A percentile compares a stretch with the other conserved stretches of the same genome.
Evolutionary conservation across 1,284 basidiomycete genomes (phyloP).

Genomic region (Cerrena zonata): DNA sequence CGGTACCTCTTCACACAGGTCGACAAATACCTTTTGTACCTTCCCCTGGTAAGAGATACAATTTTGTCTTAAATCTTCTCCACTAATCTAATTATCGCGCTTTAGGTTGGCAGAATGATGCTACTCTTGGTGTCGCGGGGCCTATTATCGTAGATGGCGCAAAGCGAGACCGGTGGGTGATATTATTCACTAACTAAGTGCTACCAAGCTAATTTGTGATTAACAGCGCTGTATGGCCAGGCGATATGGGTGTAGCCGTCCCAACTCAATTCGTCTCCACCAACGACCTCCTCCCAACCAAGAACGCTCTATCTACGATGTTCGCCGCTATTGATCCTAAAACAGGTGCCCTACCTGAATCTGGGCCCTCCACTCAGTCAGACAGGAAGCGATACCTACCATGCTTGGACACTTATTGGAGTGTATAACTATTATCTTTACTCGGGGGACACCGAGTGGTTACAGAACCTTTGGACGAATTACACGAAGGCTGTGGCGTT

Average conservation of each 20-base stretch:
- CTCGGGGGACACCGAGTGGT: conserved; percentile 41
- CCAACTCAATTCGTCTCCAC: conserved; percentile 58
- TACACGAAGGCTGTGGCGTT: conserved; percentile 45
- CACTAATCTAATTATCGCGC: neutral
- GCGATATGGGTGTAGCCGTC: conserved; percentile 61
- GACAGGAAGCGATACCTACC: conserved; percentile 39
- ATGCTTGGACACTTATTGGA: conserved; percentile 43
- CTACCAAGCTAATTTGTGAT: neutral
- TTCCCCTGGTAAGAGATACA: conserved; percentile 30
- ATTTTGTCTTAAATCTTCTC: neutral
- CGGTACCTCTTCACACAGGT: conserved; percentile 48
- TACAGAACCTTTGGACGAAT: conserved; percentile 42
- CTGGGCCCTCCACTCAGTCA: conserved; percentile 54
- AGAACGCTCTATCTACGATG: conserved; percentile 55
- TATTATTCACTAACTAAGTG: neutral
- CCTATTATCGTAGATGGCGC: conserved; percentile 62
- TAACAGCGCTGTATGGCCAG: conserved; percentile 53
- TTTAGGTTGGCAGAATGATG: conserved; percentile 54
- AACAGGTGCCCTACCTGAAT: conserved; percentile 52
- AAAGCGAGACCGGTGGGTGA: conserved; percentile 48
- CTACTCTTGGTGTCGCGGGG: conserved; percentile 48
- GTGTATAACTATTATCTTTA: conserved; percentile 41
- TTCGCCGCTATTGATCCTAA: conserved; percentile 45
- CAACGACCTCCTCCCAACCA: conserved; percentile 49
- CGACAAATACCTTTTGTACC: conserved; percentile 34